Conservation (phyloP, 108 stramenopile genomes). For the Cyclotella kingstonii region DNA sequence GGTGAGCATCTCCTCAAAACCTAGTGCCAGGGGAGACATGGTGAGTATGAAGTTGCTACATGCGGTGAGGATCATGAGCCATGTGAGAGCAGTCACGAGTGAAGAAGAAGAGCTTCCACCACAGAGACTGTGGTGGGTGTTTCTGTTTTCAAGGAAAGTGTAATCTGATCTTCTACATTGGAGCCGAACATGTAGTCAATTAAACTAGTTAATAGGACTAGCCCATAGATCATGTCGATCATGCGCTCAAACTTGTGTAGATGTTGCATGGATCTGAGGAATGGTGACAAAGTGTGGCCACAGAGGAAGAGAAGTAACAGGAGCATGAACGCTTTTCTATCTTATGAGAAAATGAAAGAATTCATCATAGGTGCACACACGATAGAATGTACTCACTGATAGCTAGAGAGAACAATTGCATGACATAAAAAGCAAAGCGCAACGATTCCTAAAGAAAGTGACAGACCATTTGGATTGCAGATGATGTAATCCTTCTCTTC, state of each 20-base stretch:
- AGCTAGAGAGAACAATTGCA: conserved; percentile 78
- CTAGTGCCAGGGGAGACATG: conserved; percentile 81
- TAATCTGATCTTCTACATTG: conserved; percentile 77
- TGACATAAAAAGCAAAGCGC: conserved; percentile 82
- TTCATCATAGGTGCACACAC: neutral
- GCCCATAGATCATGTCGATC: conserved; percentile 54
- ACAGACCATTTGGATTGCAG: conserved; percentile 43
- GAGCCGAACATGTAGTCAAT: conserved; percentile 78
- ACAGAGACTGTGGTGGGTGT: conserved; percentile 32
- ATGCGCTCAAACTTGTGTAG: conserved; percentile 76
- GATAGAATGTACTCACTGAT: conserved; percentile 20
- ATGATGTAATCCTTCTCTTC: conserved; percentile 31
- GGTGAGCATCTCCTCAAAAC: conserved; percentile 79
- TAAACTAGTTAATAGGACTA: conserved; percentile 54
- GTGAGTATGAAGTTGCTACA: conserved; percentile 77
- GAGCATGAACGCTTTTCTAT: no score
- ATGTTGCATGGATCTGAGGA: conserved; percentile 56
- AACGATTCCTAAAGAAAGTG: conserved; percentile 64
- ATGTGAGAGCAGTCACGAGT: conserved; percentile 67
- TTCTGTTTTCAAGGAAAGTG: conserved; percentile 66
- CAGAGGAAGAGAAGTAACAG: no score
- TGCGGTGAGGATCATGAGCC: conserved; percentile 83
- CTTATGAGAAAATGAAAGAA: neutral
- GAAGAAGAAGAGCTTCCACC: no score
- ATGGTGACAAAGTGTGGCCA: neutral